Base-by-base conservation (phyloP, 495 filamentous ascomycete species). In the Glarea lozoyensis region DNA sequence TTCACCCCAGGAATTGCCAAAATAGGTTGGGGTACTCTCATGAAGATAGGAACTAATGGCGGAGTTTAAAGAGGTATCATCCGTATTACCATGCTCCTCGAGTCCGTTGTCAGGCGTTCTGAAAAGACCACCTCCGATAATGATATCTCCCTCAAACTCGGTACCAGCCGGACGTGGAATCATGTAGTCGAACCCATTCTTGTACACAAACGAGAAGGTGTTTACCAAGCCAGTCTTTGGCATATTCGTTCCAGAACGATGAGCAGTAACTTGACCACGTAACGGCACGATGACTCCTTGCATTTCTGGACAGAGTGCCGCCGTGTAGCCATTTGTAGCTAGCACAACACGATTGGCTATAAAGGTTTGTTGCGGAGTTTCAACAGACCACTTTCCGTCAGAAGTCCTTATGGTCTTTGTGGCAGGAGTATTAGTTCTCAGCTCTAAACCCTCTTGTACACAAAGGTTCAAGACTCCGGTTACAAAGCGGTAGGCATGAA, bases 291-390 rank as follows among this genome's bases (percentile, higher is more conserved):
- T 76, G 13, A 69, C 50, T n/a, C 72, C 69, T 42, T 70, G 68
- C 39, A 86, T 73, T 15, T 62, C 52, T 3, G 71, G 67, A 30
- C 73, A 64, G 10, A 87, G 59, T 12, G 61, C 64, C 1, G 78
- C 72, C 2, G 80, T 78, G 51, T 86, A 86, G 17, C 77, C 84
- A 43, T 88, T 88, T 22, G 81, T 87, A 19, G 82, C 84, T 36
- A 85, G 56, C 7, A 87, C 64, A 2, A 87, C 65, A 33, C 67
- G 71, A 18, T 46, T 46, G 0, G 81, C 67, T 6, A 29, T 53
- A n/a, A 84, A 72, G 4, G 30, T 56, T 12, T 79, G 79, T 18
- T 76, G 63, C 11, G 57, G 42, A 2, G 81, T 85, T 19, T 70
- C 35, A 0, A 85, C 57, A 10, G 45, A 53, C 53, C 61, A 18